Base-by-base conservation (phyloP, 2,329 filamentous ascomycete species). In the Apiospora pterosperma region DNA sequence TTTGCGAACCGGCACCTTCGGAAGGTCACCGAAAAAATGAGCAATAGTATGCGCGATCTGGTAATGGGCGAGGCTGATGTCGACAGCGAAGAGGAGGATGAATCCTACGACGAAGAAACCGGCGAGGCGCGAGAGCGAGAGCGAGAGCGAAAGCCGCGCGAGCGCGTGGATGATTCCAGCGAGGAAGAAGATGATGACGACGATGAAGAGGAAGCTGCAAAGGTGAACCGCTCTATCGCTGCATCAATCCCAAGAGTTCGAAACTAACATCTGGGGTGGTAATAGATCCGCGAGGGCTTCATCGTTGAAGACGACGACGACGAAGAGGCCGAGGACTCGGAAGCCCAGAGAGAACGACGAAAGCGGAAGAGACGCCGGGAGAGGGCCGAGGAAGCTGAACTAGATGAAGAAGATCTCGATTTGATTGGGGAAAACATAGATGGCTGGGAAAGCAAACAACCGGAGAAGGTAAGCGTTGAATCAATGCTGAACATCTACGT, bases 381-480 rank as follows among this genome's bases (percentile, higher is more conserved):
- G 75, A 90, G 92, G 64, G 92, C 92, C 73, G 89, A 92, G 67
- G 93, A 97, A 74, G 93, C 95, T 67, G 92, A 92, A 66, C 87
- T 99, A 10, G 96, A 98, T 71, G 95, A 97, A 70, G 96, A 99
- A 76, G 96, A 99, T 83, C 80, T 99, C 65, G 96, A 98, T 75
- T 84, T 99, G 64, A 97, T 99, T 71, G 94, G 93, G 62, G 92
- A 96, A 75, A 89, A 90, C 69, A 88, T 90, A 69, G 89, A 90
- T 1, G 90, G 89, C 67, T 87, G 87, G 75, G 86, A 91, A 72
- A 86, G 88, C 23, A 88, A 89, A 71, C 82, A 88, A 36, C 82
- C 88, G 59, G 79, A 89, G 68, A 88, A 95, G 85, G 92, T 93
- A 34, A 25, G 58, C 86, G 69, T 83, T 70, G n/a, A 25, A 39